These are phyloP conservation scores for Cercospora zeae-maydis DNA, from an alignment of 2,329 filamentous ascomycete species.

Conservation along the genomic window DNA sequence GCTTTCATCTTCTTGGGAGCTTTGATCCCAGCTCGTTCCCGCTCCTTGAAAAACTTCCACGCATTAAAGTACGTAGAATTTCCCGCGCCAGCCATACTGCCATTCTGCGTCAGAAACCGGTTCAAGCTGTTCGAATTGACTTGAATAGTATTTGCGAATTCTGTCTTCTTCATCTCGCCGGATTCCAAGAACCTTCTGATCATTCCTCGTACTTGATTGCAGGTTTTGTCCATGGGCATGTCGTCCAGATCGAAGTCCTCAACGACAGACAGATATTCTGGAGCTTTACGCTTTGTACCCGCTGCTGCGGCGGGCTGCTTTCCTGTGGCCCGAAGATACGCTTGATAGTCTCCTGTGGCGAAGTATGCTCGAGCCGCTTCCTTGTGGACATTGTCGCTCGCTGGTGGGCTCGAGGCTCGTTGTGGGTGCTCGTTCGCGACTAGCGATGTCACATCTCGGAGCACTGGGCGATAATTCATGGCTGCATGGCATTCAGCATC, in stretches of 20 bases:
- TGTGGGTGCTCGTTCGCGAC: not conserved
- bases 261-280: not conserved
- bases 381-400: not conserved
- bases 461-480: not conserved
- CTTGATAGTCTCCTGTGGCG: constrained; percentile 1
- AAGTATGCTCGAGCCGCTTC: constrained; percentile 9
- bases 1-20: constrained; percentile 35
- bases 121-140: constrained; percentile 38
- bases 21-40: constrained; percentile 49
- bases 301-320: not conserved
- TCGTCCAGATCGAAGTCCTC: constrained; percentile 20
- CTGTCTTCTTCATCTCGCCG: constrained; percentile 45
- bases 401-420: not conserved
- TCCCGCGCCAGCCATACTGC: constrained; percentile 37
- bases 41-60: constrained; percentile 48
- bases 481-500: not conserved
- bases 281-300: constrained; percentile 17
- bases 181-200: constrained; percentile 44
- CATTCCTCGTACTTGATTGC: constrained; percentile 41
- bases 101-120: constrained; percentile 51
- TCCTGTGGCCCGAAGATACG: not conserved
- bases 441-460: not conserved
- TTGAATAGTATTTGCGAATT: constrained; percentile 43
- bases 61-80: constrained; percentile 35
- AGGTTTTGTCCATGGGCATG: constrained; percentile 18